A percentile compares a stretch with the other conserved stretches of the same genome.
These are phyloP conservation scores for Diaporthe eres DNA, from an alignment of 2,329 filamentous ascomycete species.

Conservation along the genomic window DNA sequence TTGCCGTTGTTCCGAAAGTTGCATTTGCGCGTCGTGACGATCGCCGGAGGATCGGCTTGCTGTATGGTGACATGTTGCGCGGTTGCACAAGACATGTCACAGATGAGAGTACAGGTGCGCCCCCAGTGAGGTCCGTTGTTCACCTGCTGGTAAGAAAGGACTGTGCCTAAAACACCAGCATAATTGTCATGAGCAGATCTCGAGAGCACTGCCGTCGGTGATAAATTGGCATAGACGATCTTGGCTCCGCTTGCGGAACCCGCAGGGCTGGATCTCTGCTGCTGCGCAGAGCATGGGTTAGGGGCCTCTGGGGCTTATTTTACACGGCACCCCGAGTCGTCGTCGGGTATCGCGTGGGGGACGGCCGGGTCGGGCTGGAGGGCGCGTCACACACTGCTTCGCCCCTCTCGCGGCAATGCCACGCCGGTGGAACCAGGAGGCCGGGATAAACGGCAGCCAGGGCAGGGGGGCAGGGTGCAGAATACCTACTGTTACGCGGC, in stretches of 20 bases:
- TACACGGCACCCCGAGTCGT: not conserved
- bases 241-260: not conserved
- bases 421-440: conserved; percentile 9
- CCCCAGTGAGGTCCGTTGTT: not conserved
- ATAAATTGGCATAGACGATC: not conserved
- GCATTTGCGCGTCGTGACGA: not conserved
- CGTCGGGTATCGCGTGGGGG: conserved; percentile 23
- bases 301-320: too few species aligned
- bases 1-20: conserved; percentile 9
- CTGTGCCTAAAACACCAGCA: not conserved
- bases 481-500: conserved; percentile 7
- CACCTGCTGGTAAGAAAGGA: not conserved
- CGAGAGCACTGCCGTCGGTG: not conserved
- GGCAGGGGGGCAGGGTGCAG: not conserved
- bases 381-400: conserved; percentile 12
- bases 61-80: not conserved
- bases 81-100: conserved; percentile 24
- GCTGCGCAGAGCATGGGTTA: not conserved
- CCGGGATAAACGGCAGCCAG: conserved; percentile 18
- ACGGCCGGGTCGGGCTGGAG: conserved; percentile 9
- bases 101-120: not conserved
- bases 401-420: conserved; percentile 28
- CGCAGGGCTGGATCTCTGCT: conserved; percentile 7
- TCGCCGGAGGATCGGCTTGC: conserved; percentile 14
- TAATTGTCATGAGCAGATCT: not conserved